Percentiles rank a stretch among this genome's conserved stretches.
phyloP scores from a whole-genome alignment of 805 yeast genomes.

The Candida insectalens region DNA sequence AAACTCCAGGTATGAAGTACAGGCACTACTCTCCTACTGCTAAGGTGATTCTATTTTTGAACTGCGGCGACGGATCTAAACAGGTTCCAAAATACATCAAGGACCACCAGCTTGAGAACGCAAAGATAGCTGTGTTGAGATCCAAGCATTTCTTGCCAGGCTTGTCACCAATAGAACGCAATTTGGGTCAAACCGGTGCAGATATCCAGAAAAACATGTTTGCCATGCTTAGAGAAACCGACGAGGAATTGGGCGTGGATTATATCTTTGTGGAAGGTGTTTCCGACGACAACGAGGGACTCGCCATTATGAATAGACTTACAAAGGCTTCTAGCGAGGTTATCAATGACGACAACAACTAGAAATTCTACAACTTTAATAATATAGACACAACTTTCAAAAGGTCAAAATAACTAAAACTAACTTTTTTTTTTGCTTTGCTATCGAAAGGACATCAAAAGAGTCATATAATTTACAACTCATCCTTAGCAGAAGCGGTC shows the following conservation, averaged over 20 bases:
- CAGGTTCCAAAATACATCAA: slow-evolving; percentile 22
- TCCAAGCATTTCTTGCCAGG: slow-evolving; percentile 24
- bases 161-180: slow-evolving; percentile 19
- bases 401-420: too few species aligned
- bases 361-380: not conserved
- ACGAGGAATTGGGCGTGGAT: slow-evolving; percentile 49
- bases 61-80: slow-evolving; percentile 33
- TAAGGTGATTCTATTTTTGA: slow-evolving; percentile 56
- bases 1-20: slow-evolving; percentile 98
- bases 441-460: not conserved
- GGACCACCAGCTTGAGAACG: slow-evolving; percentile 6
- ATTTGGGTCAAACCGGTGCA: slow-evolving; percentile 35
- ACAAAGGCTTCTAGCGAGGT: slow-evolving; percentile 61
- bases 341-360: slow-evolving; percentile 1
- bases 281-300: slow-evolving; percentile 65
- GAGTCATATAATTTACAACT: too few species aligned
- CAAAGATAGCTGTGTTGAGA: slow-evolving; percentile 44
- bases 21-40: slow-evolving; percentile 92
- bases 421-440: not conserved
- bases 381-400: not conserved
- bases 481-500: slow-evolving; percentile 40
- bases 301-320: slow-evolving; percentile 90
- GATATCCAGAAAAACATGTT: slow-evolving; percentile 74
- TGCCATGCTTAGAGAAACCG: slow-evolving; percentile 63
- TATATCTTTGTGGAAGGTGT: slow-evolving; percentile 80